Percentiles rank a stretch among this genome's conserved stretches.
Conservation (phyloP, 352 stramenopile species). For the Globisporangium nodosum region DNA sequence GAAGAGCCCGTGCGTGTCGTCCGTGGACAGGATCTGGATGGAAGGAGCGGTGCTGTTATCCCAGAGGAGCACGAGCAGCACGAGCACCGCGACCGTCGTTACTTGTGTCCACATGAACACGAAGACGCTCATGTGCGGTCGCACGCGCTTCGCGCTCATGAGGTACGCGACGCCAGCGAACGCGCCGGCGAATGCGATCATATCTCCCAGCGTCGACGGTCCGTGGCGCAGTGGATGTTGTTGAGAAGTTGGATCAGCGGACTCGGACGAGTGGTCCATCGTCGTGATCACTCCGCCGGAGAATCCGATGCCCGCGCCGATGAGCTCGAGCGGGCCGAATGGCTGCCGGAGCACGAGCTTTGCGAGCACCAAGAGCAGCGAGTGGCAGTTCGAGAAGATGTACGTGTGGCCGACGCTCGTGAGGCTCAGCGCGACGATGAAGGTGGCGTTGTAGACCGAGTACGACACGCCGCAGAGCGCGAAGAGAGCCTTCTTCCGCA, state of each 20-base stretch:
- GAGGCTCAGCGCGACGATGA: slow-evolving; percentile 41
- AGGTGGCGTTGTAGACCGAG: slow-evolving; percentile 41
- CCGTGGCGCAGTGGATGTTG: background rate
- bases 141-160: slow-evolving; percentile 35
- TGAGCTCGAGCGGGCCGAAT: slow-evolving; percentile 25
- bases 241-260: background rate
- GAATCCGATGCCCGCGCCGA: slow-evolving; percentile 34
- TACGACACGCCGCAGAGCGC: slow-evolving; percentile 28
- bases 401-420: slow-evolving; percentile 52
- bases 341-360: slow-evolving; percentile 37
- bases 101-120: slow-evolving; percentile 41
- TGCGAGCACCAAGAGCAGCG: slow-evolving; percentile 41
- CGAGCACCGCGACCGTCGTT: slow-evolving; percentile 22
- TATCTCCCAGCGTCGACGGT: slow-evolving; percentile 22
- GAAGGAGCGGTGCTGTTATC: slow-evolving; percentile 10
- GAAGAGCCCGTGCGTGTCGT: slow-evolving; percentile 21
- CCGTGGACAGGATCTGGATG: slow-evolving; percentile 5
- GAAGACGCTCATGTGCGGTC: slow-evolving; percentile 26
- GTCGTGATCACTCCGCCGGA: slow-evolving; percentile 37
- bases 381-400: slow-evolving; percentile 56
- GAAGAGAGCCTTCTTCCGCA: slow-evolving; percentile 17
- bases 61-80: slow-evolving; percentile 26
- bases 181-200: slow-evolving; percentile 49
- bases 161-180: slow-evolving; percentile 46
- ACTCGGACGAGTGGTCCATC: slow-evolving; percentile 17